Evolutionary conservation across 2,329 filamentous ascomycete genomes (phyloP), one percentile per base, ranked within the genome.

Genomic region (Aspergillus flavus): DNA sequence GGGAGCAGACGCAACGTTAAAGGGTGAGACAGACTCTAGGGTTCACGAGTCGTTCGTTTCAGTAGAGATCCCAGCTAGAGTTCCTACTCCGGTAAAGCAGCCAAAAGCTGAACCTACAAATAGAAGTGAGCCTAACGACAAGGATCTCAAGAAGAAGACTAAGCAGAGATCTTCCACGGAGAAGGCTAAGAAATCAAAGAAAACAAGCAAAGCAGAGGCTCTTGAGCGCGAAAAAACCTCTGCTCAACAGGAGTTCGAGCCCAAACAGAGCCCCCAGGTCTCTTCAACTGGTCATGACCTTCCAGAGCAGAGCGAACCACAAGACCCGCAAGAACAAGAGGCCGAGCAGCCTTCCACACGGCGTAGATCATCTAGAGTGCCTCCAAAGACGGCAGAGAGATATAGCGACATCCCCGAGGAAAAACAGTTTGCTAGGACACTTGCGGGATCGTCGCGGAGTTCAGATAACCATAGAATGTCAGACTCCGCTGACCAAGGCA

Each of bases 401-500:
- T 78, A 75, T 53, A 79, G 76, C 58, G 75, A 79, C 57, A 75
- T 78, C 45, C 74, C 76, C 1, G 68, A 72, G 23, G 76, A 79
- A 46, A 71, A 74, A 55, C 75, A 78, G 45, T 70, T 73, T 53
- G 71, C 76, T 9, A 70, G 72, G 46, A 73, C 68, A 16, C 64
- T 78, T 30, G 67, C 65, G 12, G 70, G 73, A 58, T 72, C 73
- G 5, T 72, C 73, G 5, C 72, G 72, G 34, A 46, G 26, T 14
- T 71, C 69, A 16, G 64, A 61, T 54, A 54, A 55, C 10, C 63
- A 66, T 10, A 63, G 59, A 14, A 60, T 58, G 12, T 62, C 58
- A 7, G 61, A 65, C 21, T 61, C 67, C 46, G n/a, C 54, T 55
- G 46, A 46, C 26, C 48, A 59, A n/a, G 60, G 62, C 12, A 57